Conservation (phyloP, 352 stramenopile genomes). For the Pythium myriotylum region DNA sequence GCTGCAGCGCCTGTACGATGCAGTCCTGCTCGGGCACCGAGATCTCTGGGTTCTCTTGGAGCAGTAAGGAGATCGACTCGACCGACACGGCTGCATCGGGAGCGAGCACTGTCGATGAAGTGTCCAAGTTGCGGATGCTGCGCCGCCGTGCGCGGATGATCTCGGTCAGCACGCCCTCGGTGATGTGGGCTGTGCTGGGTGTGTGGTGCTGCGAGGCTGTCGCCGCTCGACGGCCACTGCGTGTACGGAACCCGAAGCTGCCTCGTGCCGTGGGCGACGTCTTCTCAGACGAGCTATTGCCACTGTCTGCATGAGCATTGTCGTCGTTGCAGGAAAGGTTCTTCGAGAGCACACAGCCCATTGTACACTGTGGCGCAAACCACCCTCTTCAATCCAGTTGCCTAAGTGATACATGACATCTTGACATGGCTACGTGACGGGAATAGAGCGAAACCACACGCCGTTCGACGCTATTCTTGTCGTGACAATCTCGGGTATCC, state of each 20-base stretch:
- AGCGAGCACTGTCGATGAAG: slow-evolving; percentile 22
- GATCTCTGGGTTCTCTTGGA: slow-evolving; percentile 28
- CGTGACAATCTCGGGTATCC: not conserved
- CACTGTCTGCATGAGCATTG: not conserved
- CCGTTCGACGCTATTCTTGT: not conserved
- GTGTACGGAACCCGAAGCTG: not conserved
- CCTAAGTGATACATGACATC: no score
- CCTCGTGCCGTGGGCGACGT: not conserved
- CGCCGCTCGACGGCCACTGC: slow-evolving; percentile 1
- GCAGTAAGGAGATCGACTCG: slow-evolving; percentile 1
- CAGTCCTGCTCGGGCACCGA: slow-evolving; percentile 37
- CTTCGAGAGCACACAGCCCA: slow-evolving; percentile 22
- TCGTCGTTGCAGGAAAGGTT: not conserved
- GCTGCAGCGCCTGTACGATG: slow-evolving; percentile 62
- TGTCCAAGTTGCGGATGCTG: slow-evolving; percentile 43
- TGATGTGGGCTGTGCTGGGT: slow-evolving; percentile 43
- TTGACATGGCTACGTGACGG: no score
- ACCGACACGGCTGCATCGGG: slow-evolving; percentile 4
- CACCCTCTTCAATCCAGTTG: no score
- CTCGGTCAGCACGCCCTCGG: slow-evolving; percentile 48
- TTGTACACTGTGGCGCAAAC: not conserved
- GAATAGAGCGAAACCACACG: not conserved
- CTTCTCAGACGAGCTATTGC: not conserved
- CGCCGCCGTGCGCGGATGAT: slow-evolving; percentile 46
- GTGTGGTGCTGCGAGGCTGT: slow-evolving; percentile 19